Evolutionary conservation across 169 alveolate genomes (phyloP).

Genomic region (Pseudocohnilembus persalinus): DNA sequence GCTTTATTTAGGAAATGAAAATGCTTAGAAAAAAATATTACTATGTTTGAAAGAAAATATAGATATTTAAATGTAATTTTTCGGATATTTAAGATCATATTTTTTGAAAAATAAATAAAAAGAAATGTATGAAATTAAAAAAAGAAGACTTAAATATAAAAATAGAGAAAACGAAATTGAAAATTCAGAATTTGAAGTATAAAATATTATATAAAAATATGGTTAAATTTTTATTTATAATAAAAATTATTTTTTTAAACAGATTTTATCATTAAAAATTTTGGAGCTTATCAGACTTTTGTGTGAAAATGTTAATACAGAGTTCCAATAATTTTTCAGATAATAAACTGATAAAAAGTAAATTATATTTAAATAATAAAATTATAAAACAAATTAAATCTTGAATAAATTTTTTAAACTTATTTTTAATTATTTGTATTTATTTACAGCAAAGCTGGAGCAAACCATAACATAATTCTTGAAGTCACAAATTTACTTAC

Average conservation of each 20-base stretch:
- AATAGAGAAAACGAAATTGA: background rate
- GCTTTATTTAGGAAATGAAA: conserved; percentile 34
- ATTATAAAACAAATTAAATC: too few relatives aligned
- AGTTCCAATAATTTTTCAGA: conserved; percentile 27
- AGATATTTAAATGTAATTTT: background rate
- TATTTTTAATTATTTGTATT: too few relatives aligned
- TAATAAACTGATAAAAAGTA: conserved; percentile 15
- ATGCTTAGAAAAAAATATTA: conserved; percentile 25
- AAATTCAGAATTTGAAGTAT: conserved; percentile 27
- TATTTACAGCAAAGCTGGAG: too few relatives aligned
- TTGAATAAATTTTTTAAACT: too few relatives aligned
- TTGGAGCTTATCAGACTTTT: conserved; percentile 22
- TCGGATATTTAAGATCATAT: conserved; percentile 33
- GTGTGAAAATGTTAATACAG: conserved; percentile 45
- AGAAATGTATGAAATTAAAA: conserved; percentile 1
- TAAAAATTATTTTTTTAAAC: too few relatives aligned
- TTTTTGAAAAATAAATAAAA: conserved; percentile 1
- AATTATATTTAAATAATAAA: too few relatives aligned
- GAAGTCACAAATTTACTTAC: conserved; percentile 35
- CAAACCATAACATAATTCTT: conserved; percentile 29
- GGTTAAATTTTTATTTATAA: too few relatives aligned
- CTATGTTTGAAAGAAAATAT: conserved; percentile 7
- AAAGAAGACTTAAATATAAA: background rate
- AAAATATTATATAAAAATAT: too few relatives aligned
- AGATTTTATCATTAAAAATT: conserved; percentile 23